phyloP scores from a whole-genome alignment of 2,329 filamentous ascomycete species.

The Conoideocrella luteorostrata region DNA sequence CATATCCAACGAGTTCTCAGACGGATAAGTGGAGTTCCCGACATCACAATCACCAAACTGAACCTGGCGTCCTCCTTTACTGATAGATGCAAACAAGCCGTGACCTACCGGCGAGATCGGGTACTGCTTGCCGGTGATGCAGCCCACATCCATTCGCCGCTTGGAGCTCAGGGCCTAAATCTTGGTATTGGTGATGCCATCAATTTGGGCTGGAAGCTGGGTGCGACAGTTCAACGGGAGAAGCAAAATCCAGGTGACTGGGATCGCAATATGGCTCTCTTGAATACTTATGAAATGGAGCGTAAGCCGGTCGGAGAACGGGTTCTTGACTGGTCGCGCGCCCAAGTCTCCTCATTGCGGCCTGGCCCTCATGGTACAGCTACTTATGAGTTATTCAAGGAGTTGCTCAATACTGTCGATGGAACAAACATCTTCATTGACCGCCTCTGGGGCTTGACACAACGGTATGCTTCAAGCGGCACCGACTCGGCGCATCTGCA shows the following conservation, averaged over 20 bases:
- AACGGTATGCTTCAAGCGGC: slow-evolving; percentile 25
- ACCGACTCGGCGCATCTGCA: slow-evolving; percentile 18
- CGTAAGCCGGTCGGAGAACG: slow-evolving; percentile 34
- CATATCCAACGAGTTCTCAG: slow-evolving; percentile 17
- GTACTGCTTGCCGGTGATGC: slow-evolving; percentile 44
- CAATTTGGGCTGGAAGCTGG: slow-evolving; percentile 46
- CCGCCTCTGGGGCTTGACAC: slow-evolving; percentile 27
- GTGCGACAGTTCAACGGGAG: slow-evolving; percentile 26
- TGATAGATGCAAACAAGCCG: slow-evolving; percentile 21
- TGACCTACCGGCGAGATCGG: slow-evolving; percentile 31
- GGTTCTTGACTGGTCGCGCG: slow-evolving; percentile 31
- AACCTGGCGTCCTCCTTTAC: slow-evolving; percentile 19
- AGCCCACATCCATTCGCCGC: slow-evolving; percentile 41
- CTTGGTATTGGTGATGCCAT: slow-evolving; percentile 43
- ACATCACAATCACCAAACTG: slow-evolving; percentile 18
- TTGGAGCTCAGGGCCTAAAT: slow-evolving; percentile 46
- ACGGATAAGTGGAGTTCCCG: slow-evolving; percentile 15
- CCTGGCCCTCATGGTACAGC: slow-evolving; percentile 20
- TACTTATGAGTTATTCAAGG: slow-evolving; percentile 15
- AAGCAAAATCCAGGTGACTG: neutral
- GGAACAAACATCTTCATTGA: slow-evolving; percentile 24
- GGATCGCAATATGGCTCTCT: slow-evolving; percentile 17
- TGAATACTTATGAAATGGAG: slow-evolving; percentile 43
- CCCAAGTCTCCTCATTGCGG: slow-evolving; percentile 25
- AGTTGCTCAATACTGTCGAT: slow-evolving; percentile 22